phyloP scores from a whole-genome alignment of 192 early-diverging fungal genomes.

The Gryganskiella cystojenkinii region DNA sequence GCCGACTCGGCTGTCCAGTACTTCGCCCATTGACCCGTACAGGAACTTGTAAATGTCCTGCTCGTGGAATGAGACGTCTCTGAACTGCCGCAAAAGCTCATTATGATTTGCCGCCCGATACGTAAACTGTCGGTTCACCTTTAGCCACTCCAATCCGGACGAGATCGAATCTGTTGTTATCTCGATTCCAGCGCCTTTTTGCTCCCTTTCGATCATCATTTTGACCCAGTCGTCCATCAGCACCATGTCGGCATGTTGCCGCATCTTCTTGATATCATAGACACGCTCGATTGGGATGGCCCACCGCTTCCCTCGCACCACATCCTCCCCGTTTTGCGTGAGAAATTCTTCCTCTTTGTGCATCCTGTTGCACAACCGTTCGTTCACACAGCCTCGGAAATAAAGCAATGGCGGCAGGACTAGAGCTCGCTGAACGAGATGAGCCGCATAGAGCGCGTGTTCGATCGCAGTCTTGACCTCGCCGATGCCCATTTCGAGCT shows the following conservation, averaged over 20 bases:
- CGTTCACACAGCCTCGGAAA: too few relatives aligned
- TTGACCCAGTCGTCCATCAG: slow-evolving; percentile 15
- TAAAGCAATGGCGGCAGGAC: too few relatives aligned
- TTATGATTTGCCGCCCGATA: background rate
- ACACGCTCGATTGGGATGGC: slow-evolving; percentile 1
- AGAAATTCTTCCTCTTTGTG: slow-evolving; percentile 5
- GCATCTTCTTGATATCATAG: slow-evolving; percentile 4
- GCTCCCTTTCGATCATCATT: slow-evolving; percentile 10
- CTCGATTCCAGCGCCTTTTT: background rate
- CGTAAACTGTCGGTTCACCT: background rate
- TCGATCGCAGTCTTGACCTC: too few relatives aligned
- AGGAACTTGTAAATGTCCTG: slow-evolving; percentile 5
- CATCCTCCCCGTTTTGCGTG: background rate
- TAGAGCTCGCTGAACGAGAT: too few relatives aligned
- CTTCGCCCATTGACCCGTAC: too few relatives aligned
- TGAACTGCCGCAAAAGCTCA: slow-evolving; percentile 7
- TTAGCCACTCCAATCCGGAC: slow-evolving; percentile 6
- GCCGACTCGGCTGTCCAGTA: too few relatives aligned
- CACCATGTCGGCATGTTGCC: background rate
- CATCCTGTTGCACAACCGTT: too few relatives aligned
- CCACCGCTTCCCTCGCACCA: background rate
- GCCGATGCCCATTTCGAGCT: too few relatives aligned
- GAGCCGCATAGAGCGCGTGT: too few relatives aligned
- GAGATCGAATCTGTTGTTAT: slow-evolving; percentile 1
- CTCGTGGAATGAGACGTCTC: slow-evolving; percentile 1